phyloP scores from a whole-genome alignment of 163 green algal species.

The Chlorella variabilis region DNA sequence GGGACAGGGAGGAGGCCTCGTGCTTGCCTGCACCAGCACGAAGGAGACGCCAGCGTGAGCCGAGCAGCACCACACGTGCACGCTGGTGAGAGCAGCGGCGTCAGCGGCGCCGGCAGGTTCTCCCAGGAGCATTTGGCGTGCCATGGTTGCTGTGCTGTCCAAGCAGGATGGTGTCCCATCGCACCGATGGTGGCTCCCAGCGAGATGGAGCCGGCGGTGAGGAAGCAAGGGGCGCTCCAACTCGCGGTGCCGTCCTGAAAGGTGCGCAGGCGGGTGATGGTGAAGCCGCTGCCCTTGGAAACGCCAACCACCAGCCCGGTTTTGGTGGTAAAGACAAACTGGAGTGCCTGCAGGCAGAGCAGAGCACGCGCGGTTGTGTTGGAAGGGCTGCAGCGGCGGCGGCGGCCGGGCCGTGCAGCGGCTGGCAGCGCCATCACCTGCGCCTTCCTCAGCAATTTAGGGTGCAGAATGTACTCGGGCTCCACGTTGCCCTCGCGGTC shows the following conservation, averaged over 20 bases:
- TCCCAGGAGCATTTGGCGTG: too few species aligned
- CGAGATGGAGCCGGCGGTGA: background rate
- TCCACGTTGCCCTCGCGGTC: background rate
- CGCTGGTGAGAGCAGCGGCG: too few species aligned
- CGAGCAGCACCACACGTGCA: background rate
- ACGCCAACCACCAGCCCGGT: background rate
- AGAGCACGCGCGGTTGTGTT: background rate
- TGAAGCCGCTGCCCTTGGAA: background rate
- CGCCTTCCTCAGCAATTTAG: background rate
- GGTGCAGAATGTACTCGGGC: background rate
- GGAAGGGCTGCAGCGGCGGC: too few species aligned
- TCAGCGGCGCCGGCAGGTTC: too few species aligned
- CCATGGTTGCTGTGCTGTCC: too few species aligned
- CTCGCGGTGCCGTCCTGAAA: background rate
- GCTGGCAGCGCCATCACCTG: background rate
- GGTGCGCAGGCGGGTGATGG: background rate
- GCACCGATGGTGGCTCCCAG: background rate
- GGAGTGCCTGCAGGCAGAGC: background rate
- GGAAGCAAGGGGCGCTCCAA: conserved; percentile 7
- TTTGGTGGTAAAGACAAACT: background rate
- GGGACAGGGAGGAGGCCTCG: background rate
- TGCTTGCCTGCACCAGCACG: background rate
- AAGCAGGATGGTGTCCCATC: too few species aligned
- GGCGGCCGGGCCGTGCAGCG: too few species aligned
- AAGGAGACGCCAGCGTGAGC: too few species aligned